Evolutionary conservation across 495 filamentous ascomycete genomes (phyloP), one percentile per base, ranked within the genome.

Genomic region (Penicillium cinerascens): DNA sequence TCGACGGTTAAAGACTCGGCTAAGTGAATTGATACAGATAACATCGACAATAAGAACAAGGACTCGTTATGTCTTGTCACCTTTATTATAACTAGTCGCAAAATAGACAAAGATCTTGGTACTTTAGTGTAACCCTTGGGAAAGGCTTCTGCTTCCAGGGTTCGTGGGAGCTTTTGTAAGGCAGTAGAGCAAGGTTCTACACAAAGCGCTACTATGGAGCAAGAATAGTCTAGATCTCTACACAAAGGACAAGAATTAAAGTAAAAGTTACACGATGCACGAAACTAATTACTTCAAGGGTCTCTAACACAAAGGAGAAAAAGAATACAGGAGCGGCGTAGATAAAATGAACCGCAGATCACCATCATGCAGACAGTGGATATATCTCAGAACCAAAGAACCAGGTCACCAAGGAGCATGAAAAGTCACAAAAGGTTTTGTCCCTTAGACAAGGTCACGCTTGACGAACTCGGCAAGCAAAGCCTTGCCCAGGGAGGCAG

Each of bases 401-500:
- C 41, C 49, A 54, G 53, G 47, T 53, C 26, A 61, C 55, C 50
- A 58, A 55, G 56, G 37, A 42, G 47, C 25, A 52, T 41, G 43
- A 53, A 50, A 57, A 40, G 50, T 60, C 59, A 56, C n/a, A 40
- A 52, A 54, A 27, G 20, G 48, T 17, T n/a, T 20, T 41, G 27
- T 54, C 45, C 29, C 40, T 81, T 86, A 99, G 73, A 99, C 83
- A 67, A 99, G 78, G 75, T 99, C 93, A 64, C 88, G 81, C 79
- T 95, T 88, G 64, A 97, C 88, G 70, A 99, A 99, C 77, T 97
- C 89, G 44, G 87, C 87, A 62, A 91, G 87, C 66, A 99, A 77
- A 46, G 90, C 85, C 82, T 96, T 96, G 58, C 93, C 93, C 47
- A 99, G 80, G 45, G 79, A 67, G 56, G 93, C 93, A 59, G 93